phyloP scores from a whole-genome alignment of 163 green algal genomes.

The Volvox carteri region DNA sequence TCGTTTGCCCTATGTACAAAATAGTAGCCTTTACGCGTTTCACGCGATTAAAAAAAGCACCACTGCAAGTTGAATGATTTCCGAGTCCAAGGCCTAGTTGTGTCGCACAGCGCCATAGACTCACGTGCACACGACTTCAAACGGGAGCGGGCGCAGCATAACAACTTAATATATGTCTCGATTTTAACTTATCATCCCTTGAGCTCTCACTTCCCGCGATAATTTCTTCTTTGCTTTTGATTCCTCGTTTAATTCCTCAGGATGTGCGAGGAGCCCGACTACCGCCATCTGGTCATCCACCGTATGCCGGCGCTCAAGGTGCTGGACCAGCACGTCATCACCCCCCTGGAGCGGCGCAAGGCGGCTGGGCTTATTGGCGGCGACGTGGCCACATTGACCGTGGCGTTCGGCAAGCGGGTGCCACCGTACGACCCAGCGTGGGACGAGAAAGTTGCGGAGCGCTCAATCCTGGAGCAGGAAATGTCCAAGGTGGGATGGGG shows the following conservation, averaged over 20 bases:
- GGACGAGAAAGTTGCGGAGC: conserved; percentile 63
- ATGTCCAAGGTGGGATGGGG: conserved; percentile 63
- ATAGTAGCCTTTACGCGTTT: no score
- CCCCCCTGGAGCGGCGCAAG: conserved; percentile 63
- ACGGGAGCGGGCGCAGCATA: no score
- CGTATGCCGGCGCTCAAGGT: conserved; percentile 74
- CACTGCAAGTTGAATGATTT: no score
- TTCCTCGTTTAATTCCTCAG: conserved; percentile 4
- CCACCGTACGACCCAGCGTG: conserved; percentile 61
- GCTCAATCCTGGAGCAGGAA: conserved; percentile 68
- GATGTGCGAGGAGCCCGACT: conserved; percentile 84
- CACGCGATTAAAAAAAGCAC: no score
- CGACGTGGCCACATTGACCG: conserved; percentile 57
- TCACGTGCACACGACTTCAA: no score
- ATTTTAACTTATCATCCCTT: no score
- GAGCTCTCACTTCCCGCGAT: background rate
- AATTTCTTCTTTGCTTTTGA: background rate
- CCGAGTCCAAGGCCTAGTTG: no score
- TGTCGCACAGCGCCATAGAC: no score
- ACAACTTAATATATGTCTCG: no score
- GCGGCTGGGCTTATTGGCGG: conserved; percentile 65
- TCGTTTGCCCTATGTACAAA: no score
- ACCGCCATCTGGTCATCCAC: conserved; percentile 76
- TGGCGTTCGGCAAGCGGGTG: conserved; percentile 70
- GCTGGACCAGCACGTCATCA: conserved; percentile 81